Evolutionary conservation across 257 asterid species (phyloP).

Genomic region (Paraleonurus japonicus): DNA sequence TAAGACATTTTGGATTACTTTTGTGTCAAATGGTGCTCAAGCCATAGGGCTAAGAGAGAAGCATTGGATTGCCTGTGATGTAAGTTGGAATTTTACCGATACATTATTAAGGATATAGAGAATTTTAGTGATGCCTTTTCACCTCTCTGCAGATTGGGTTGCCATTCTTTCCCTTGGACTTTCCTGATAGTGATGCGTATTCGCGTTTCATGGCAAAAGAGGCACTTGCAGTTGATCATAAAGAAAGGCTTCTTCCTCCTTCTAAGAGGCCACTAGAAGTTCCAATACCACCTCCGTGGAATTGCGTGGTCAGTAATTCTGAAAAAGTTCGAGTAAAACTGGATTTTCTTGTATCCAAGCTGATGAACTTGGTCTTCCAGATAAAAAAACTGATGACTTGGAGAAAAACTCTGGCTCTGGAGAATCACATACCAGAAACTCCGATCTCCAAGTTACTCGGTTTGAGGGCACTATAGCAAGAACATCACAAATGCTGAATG

Average conservation of each 20-base stretch:
- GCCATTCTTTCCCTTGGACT: constrained; percentile 75
- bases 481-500: constrained; percentile 53
- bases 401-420: constrained; percentile 16
- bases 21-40: constrained; percentile 69
- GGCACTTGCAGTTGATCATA: constrained; percentile 39
- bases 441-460: constrained; percentile 26
- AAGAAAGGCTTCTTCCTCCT: constrained; percentile 47
- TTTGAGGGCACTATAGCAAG: constrained; percentile 63
- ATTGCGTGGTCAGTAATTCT: constrained; percentile 40
- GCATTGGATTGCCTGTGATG: constrained; percentile 83
- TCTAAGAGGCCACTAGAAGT: constrained; percentile 43
- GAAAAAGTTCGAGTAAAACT: constrained; percentile 20
- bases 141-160: constrained; percentile 59
- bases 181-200: constrained; percentile 79
- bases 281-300: constrained; percentile 76
- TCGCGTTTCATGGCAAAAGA: constrained; percentile 51
- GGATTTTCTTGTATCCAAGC: constrained; percentile 27
- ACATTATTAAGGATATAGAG: neutral
- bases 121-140: neutral
- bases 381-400: constrained; percentile 19
- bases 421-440: constrained; percentile 15
- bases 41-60: constrained; percentile 83
- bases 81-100: constrained; percentile 27
- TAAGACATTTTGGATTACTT: constrained; percentile 67
- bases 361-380: constrained; percentile 14